Evolutionary conservation across 2,329 filamentous ascomycete genomes (phyloP).

Genomic region (Stenocarpella maydis): DNA sequence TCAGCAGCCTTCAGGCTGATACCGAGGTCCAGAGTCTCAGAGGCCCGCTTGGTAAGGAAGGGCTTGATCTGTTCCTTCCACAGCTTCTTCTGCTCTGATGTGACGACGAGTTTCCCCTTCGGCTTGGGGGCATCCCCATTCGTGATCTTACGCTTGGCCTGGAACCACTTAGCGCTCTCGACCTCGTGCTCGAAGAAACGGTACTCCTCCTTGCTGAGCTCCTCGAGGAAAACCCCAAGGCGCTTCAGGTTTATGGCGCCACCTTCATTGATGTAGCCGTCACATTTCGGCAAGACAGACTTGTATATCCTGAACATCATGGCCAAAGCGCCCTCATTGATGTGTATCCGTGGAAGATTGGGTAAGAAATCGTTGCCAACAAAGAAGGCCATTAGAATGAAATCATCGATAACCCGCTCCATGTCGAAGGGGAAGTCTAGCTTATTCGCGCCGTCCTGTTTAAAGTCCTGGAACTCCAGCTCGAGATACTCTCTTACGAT

Average conservation of each 20-base stretch:
- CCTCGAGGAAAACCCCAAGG: conserved; percentile 78
- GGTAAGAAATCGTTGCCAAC: conserved; percentile 99
- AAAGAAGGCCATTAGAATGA: conserved; percentile 99
- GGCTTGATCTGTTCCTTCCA: conserved; percentile 83
- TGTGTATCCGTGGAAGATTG: conserved; percentile 94
- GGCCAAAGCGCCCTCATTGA: conserved; percentile 95
- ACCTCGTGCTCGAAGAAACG: conserved; percentile 93
- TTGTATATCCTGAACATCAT: conserved; percentile 99
- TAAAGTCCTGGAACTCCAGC: conserved; percentile 93
- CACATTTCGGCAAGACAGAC: conserved; percentile 82
- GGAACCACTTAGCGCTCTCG: conserved; percentile 90
- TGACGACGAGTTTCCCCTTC: conserved; percentile 75
- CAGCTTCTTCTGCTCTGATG: conserved; percentile 80
- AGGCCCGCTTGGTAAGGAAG: conserved; percentile 76
- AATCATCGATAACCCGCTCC: conserved; percentile 97
- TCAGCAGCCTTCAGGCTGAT: conserved; percentile 79
- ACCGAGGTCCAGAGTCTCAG: conserved; percentile 76
- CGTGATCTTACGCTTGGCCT: conserved; percentile 80
- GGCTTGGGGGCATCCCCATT: conserved; percentile 67
- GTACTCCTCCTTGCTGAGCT: conserved; percentile 87
- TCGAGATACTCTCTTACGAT: conserved; percentile 97
- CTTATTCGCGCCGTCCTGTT: conserved; percentile 66
- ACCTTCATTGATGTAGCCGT: conserved; percentile 95
- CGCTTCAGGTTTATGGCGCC: conserved; percentile 90
- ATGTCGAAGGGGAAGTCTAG: conserved; percentile 87